A percentile compares a stretch with the other conserved stretches of the same genome.
Conservation (phyloP, 305 asterid species). For the Salvia sclarea region DNA sequence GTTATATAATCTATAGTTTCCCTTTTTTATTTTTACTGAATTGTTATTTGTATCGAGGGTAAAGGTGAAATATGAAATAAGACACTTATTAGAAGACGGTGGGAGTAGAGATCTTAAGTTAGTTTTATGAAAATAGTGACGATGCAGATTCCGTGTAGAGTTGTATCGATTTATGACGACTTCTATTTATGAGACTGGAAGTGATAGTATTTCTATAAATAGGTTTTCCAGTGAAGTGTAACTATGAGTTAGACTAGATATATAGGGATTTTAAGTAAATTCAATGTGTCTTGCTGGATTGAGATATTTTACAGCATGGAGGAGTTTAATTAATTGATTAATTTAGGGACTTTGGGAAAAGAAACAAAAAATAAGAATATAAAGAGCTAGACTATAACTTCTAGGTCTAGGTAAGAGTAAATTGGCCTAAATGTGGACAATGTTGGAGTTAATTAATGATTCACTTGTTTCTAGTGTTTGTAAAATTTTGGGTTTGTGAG, state of each 20-base stretch:
- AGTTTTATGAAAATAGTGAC: not conserved
- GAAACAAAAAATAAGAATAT: slow-evolving; percentile 41
- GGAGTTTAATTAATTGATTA: not conserved
- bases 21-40: no score
- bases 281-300: not conserved
- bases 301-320: slow-evolving; percentile 1
- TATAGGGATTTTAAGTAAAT: not conserved
- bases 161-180: not conserved
- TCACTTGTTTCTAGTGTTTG: slow-evolving; percentile 38
- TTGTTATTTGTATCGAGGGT: no score
- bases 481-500: slow-evolving; percentile 43
- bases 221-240: no score
- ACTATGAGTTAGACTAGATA: not conserved
- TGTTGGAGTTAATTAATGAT: slow-evolving; percentile 32
- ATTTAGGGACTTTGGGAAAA: slow-evolving; percentile 37
- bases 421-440: slow-evolving; percentile 36
- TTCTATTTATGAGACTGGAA: no score
- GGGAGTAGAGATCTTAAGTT: no score
- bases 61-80: no score
- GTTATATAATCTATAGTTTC: no score
- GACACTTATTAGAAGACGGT: no score
- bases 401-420: slow-evolving; percentile 55
- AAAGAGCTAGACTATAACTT: slow-evolving; percentile 41
- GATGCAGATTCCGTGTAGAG: not conserved
- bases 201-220: no score